Base-by-base conservation (phyloP, 495 filamentous ascomycete species). In the Pseudotulostoma volvatum region DNA sequence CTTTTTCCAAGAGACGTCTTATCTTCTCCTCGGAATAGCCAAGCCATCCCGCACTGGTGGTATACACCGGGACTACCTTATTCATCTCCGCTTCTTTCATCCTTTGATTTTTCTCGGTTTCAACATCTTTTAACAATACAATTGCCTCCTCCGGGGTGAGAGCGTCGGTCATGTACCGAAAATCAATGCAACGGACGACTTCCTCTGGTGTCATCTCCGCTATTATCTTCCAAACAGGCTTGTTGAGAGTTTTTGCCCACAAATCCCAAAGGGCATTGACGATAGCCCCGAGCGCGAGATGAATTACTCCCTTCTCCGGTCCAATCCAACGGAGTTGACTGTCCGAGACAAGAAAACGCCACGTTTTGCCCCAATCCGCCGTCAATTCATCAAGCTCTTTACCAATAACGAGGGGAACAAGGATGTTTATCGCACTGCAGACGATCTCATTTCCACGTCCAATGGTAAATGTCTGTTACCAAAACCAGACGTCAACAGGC, bases 251-350 rank as follows among this genome's bases (percentile, higher is more conserved):
- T 57, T 93, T 93, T 31, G 84, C 84, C 86, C 87, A 93, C 11
- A 95, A 74, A 60, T 95, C 87, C 87, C 87, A 95, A 44, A 93
- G 61, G 0, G 85, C 87, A 54, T 95, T 95, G 39, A 95, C 79
- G 16, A 93, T 79, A 23, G 86, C 83, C 18, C 82, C 85, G 0
- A 92, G 76, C 2, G 87, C 87, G 0, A 95, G 75, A 57, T 95
- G 87, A 44, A 88, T 90, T 11, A 93, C 87, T 36, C 87, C 87
- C 61, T 93, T 93, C 53, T 95, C 87, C 1, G 87, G 87, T 0
- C 87, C 87, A 51, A 93, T 88, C 87, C 87, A 95, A 19, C 87
- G 81, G 20, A 93, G 66, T 49, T 93, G 87, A 38, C 73, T 79
- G 70, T 93, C 87, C 39, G 77, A 79, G 51, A 90, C 84, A 0